phyloP scores from a whole-genome alignment of 2,329 filamentous ascomycete species.

The Coniochaeta sp. region DNA sequence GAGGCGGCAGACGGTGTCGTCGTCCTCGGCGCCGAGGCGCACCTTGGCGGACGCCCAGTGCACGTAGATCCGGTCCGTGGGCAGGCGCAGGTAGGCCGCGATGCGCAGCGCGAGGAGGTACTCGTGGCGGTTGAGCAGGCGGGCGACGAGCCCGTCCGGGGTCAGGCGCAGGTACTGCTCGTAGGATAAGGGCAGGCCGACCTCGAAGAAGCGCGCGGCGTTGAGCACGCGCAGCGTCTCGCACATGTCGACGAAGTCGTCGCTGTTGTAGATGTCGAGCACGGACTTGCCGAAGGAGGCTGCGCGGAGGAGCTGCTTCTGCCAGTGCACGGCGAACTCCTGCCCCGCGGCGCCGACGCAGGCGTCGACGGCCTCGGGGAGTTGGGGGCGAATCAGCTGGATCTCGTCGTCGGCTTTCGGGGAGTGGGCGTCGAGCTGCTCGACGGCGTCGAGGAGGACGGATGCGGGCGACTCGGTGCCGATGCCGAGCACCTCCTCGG shows the following conservation, averaged over 20 bases:
- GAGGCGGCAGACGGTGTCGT: constrained; percentile 77
- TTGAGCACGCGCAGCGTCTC: constrained; percentile 90
- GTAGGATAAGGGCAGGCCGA: constrained; percentile 84
- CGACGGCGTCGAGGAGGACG: constrained; percentile 87
- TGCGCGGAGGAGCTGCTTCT: constrained; percentile 91
- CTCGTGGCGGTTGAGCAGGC: constrained; percentile 82
- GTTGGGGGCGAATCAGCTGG: constrained; percentile 78
- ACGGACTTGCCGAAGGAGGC: constrained; percentile 98
- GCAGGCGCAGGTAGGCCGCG: constrained; percentile 77
- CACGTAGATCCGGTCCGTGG: constrained; percentile 85
- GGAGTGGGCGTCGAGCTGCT: constrained; percentile 85
- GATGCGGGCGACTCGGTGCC: constrained; percentile 85
- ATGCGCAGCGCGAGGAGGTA: constrained; percentile 86
- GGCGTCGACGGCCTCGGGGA: constrained; percentile 88
- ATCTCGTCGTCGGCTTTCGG: constrained; percentile 98
- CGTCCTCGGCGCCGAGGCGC: constrained; percentile 73
- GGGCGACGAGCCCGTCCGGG: constrained; percentile 77
- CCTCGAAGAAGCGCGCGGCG: constrained; percentile 82
- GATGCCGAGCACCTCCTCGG: constrained; percentile 81
- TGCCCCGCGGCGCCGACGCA: constrained; percentile 91
- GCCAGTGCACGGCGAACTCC: constrained; percentile 85
- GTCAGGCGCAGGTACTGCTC: constrained; percentile 90
- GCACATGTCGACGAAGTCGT: constrained; percentile 98
- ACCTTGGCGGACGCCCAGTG: constrained; percentile 98
- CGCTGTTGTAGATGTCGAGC: constrained; percentile 92